A percentile compares a stretch with the other conserved stretches of the same genome.
Evolutionary conservation across 2,329 filamentous ascomycete species (phyloP).

Genomic region (Thelonectria blattea): DNA sequence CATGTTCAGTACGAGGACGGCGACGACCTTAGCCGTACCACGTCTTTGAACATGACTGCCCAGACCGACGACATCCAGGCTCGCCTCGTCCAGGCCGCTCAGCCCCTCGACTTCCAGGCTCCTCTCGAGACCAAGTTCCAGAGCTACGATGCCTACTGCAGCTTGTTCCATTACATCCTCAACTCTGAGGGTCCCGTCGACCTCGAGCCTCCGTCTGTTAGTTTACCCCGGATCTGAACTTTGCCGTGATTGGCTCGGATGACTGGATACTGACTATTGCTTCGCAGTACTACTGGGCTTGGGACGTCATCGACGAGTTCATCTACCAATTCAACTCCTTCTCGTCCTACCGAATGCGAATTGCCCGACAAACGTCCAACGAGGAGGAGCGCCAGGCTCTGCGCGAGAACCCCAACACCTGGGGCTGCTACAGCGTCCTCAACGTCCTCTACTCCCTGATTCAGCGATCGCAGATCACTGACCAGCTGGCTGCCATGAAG

Average conservation of each 20-base stretch:
- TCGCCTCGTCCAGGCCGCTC: slow-evolving; percentile 87
- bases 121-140: slow-evolving; percentile 96
- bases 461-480: slow-evolving; percentile 96
- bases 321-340: slow-evolving; percentile 99
- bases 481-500: slow-evolving; percentile 95
- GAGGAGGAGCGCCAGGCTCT: slow-evolving; percentile 92
- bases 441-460: slow-evolving; percentile 99
- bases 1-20: slow-evolving; percentile 94
- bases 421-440: slow-evolving; percentile 99
- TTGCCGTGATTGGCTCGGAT: slow-evolving; percentile 19
- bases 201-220: slow-evolving; percentile 92
- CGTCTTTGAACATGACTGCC: slow-evolving; percentile 70
- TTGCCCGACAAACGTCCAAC: slow-evolving; percentile 82
- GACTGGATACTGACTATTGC: slow-evolving; percentile 28
- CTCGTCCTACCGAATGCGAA: slow-evolving; percentile 92
- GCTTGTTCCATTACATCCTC: slow-evolving; percentile 97
- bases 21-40: slow-evolving; percentile 78
- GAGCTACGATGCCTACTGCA: slow-evolving; percentile 99
- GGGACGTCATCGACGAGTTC: slow-evolving; percentile 99
- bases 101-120: slow-evolving; percentile 94
- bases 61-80: slow-evolving; percentile 92
- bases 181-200: slow-evolving; percentile 99
- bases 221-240: slow-evolving; percentile 45
- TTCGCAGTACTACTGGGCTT: slow-evolving; percentile 94
- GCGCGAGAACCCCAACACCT: slow-evolving; percentile 96